Percentiles rank a stretch among this genome's conserved stretches.
These are phyloP conservation scores for Kokia cookei DNA, from an alignment of 441 rosid species.

Conservation along the genomic window DNA sequence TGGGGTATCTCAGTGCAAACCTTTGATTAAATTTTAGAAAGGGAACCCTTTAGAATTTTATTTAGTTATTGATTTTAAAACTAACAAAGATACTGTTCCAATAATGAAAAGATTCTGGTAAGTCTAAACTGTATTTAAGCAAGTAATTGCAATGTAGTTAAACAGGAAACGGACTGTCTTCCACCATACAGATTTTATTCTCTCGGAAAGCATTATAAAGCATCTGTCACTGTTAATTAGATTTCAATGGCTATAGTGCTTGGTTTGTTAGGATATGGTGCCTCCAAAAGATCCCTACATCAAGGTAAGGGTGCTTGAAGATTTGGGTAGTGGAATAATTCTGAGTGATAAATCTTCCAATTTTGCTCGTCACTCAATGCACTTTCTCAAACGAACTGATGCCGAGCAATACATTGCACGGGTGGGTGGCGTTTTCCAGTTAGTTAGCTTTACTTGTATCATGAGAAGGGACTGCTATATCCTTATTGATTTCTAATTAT, in stretches of 20 bases:
- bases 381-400: constrained; percentile 87
- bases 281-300: constrained; percentile 96
- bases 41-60: background rate
- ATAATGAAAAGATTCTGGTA: background rate
- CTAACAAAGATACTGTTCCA: background rate
- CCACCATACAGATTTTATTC: background rate
- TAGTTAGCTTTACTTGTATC: background rate
- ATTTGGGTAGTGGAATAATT: constrained; percentile 67
- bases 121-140: background rate
- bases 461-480: background rate
- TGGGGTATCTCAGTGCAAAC: background rate
- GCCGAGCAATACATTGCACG: constrained; percentile 82
- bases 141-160: background rate
- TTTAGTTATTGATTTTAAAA: background rate
- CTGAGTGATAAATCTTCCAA: constrained; percentile 66
- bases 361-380: constrained; percentile 84
- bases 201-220: background rate
- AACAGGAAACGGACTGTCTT: background rate
- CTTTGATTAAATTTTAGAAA: background rate
- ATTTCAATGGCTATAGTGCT: constrained; percentile 2
- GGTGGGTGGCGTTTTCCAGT: constrained; percentile 31
- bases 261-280: constrained; percentile 73
- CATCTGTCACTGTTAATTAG: background rate
- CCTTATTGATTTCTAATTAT: background rate
- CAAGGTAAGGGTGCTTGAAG: constrained; percentile 77